Evolutionary conservation across 2,329 filamentous ascomycete species (phyloP), one percentile per base, ranked within the genome.

Genomic region (Aspergillus terreus): DNA sequence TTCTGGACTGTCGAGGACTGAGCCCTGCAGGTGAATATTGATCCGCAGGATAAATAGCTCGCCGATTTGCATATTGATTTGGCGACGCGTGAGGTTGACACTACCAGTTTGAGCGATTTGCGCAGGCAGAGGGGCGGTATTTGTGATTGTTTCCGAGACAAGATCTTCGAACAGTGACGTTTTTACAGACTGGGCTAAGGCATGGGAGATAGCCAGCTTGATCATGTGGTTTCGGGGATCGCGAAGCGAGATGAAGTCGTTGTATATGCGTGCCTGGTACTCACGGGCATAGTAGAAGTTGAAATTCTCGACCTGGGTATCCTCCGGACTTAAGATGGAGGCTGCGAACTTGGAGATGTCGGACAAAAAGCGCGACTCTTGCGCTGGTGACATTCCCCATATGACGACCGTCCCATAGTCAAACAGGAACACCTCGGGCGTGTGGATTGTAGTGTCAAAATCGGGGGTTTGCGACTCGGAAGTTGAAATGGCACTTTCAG

Each of bases 1-100:
- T 74, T 99, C 94, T 0, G 94, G 94, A 9, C 92, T 95, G 70
- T 99, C 94, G 36, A 99, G 85, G 5, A 99, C 92, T 27, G 90
- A 95, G 32, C 94, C 94, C 71, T 97, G 96, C 46, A 99, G 81
- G 73, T 99, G 95, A 65, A 99, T 97, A 71, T 94, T 96, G 76
- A 99, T 97, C 54, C 94, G 85, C 30, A 99, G 78, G 66, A 99
- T 97, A 72, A 99, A 99, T 49, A 99, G 83, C 75, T 99, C 92
- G 69, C 94, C 94, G 55, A 99, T 96, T 73, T 97, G 92, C 92
- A 97, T 97, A 78, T 97, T 97, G 78, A 99, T 96, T 69, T 97
- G 85, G 53, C 85, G 84, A 41, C 92, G 85, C 52, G 86, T 90
- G 52, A 99, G 83, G 50, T 89, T 86, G 65, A 99, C 94, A 66